phyloP scores from a whole-genome alignment of 2,329 filamentous ascomycete species.

The Xylariaceae sp. region DNA sequence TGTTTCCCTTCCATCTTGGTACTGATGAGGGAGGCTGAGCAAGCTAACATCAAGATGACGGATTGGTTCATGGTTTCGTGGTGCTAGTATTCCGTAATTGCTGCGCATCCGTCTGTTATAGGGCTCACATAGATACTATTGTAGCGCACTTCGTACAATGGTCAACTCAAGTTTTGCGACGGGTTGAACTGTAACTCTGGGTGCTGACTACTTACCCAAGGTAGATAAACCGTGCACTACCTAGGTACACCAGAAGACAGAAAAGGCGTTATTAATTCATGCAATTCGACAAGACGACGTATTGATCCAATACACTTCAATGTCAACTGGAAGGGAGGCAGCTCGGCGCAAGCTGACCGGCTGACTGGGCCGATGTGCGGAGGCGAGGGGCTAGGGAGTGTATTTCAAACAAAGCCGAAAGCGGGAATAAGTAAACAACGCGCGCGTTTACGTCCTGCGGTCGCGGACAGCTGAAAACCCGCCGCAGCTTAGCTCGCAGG shows the following conservation, averaged over 20 bases:
- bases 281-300: neutral
- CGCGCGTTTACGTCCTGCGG: slow-evolving; percentile 8
- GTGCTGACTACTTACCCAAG: too few species aligned
- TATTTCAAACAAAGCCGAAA: slow-evolving; percentile 12
- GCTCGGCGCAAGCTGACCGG: neutral
- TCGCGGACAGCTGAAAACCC: slow-evolving; percentile 12
- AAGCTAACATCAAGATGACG: neutral
- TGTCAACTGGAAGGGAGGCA: neutral
- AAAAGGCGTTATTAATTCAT: too few species aligned
- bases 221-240: too few species aligned
- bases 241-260: too few species aligned
- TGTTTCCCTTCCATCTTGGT: neutral
- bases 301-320: neutral
- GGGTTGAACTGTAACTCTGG: too few species aligned
- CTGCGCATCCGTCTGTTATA: too few species aligned
- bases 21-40: neutral
- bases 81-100: neutral
- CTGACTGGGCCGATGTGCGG: slow-evolving; percentile 15
- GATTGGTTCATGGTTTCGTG: neutral
- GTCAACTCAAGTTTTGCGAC: too few species aligned
- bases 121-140: too few species aligned
- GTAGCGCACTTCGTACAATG: too few species aligned
- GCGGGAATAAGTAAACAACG: slow-evolving; percentile 24
- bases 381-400: slow-evolving; percentile 16
- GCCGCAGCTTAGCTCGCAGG: slow-evolving; percentile 16